These are phyloP conservation scores for Alnus rubra DNA, from an alignment of 306 rosid species.

Conservation along the genomic window DNA sequence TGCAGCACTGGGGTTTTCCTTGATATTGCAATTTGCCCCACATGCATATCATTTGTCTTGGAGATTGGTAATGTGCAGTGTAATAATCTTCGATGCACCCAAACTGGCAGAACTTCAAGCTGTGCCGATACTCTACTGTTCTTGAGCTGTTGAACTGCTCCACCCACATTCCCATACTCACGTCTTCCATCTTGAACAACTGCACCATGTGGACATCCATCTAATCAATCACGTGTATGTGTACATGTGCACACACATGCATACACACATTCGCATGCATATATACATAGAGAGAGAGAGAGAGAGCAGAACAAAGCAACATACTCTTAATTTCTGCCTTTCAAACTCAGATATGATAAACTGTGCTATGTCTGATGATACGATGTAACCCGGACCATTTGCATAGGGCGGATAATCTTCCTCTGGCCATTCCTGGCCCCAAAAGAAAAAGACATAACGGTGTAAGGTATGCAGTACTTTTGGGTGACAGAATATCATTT, in stretches of 20 bases:
- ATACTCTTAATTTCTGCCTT: conserved; percentile 66
- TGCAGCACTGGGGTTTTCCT: conserved; percentile 80
- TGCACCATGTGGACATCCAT: conserved; percentile 32
- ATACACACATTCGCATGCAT: neutral
- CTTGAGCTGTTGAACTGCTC: conserved; percentile 69
- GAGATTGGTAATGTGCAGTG: conserved; percentile 93
- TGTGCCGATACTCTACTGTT: conserved; percentile 64
- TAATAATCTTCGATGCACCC: conserved; percentile 84
- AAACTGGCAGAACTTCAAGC: conserved; percentile 76
- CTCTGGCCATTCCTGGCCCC: conserved; percentile 84
- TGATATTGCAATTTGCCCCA: conserved; percentile 69
- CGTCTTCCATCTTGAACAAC: conserved; percentile 98
- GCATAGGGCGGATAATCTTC: conserved; percentile 96
- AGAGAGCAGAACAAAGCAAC: conserved; percentile 15
- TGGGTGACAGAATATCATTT: conserved; percentile 6
- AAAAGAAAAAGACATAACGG: neutral
- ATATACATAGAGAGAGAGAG: neutral
- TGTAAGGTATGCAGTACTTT: neutral
- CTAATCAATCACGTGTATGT: neutral
- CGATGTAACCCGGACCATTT: conserved; percentile 86
- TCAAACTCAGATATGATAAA: conserved; percentile 72
- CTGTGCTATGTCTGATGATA: conserved; percentile 72
- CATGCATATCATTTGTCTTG: conserved; percentile 88
- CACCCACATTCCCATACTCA: conserved; percentile 99
- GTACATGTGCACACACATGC: neutral